Evolutionary conservation across 495 filamentous ascomycete species (phyloP).

Genomic region (Penicillium egyptiacum): DNA sequence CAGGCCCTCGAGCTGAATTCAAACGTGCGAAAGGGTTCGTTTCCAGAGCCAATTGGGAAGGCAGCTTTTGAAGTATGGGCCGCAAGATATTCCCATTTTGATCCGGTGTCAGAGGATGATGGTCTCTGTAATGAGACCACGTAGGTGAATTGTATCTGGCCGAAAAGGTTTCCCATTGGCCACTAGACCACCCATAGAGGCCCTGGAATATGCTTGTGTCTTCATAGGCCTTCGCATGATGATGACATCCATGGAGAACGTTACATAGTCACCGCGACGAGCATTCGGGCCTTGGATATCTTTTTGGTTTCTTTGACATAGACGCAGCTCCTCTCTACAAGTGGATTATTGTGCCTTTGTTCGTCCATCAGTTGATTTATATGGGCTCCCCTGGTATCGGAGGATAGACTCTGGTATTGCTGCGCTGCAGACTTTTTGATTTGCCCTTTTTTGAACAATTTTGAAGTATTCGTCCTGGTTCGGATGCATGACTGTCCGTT

Average conservation of each 20-base stretch:
- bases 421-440: constrained; percentile 26
- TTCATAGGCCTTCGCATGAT: constrained; percentile 30
- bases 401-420: constrained; percentile 35
- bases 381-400: constrained; percentile 30
- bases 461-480: constrained; percentile 31
- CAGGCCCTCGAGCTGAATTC: background rate
- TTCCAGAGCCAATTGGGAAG: background rate
- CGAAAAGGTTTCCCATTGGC: constrained; percentile 13
- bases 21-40: background rate
- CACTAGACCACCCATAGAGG: constrained; percentile 20
- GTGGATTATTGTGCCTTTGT: constrained; percentile 24
- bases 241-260: constrained; percentile 41
- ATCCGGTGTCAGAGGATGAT: background rate
- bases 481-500: constrained; percentile 32
- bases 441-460: constrained; percentile 35
- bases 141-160: background rate
- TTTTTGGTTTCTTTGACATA: constrained; percentile 36
- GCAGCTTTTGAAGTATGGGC: background rate
- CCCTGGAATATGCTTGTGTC: constrained; percentile 17
- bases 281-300: constrained; percentile 30
- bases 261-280: constrained; percentile 33
- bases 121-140: background rate
- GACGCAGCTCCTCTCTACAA: constrained; percentile 38
- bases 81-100: background rate
- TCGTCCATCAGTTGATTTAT: constrained; percentile 38